Conservation (phyloP, 2,329 filamentous ascomycete genomes). For the Phoma sp. region DNA sequence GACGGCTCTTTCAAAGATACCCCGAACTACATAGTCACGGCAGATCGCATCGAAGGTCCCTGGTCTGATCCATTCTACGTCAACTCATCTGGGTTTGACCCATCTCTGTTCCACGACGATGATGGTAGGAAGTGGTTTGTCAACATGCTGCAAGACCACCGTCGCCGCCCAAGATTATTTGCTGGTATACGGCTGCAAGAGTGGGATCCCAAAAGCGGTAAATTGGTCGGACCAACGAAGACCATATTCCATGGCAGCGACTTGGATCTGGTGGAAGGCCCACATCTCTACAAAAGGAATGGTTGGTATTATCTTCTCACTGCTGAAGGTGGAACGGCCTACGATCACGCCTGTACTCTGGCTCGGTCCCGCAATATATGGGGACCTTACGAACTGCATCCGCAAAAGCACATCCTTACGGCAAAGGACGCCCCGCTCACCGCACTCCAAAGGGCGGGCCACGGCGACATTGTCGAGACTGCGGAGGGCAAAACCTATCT, state of each 20-base stretch:
- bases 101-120: slow-evolving; percentile 50
- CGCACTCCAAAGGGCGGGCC: slow-evolving; percentile 45
- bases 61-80: slow-evolving; percentile 68
- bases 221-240: slow-evolving; percentile 63
- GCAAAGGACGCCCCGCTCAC: slow-evolving; percentile 46
- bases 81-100: slow-evolving; percentile 70
- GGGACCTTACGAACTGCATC: slow-evolving; percentile 53
- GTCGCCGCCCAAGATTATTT: slow-evolving; percentile 52
- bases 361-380: slow-evolving; percentile 49
- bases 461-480: slow-evolving; percentile 49
- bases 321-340: slow-evolving; percentile 51
- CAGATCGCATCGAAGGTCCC: slow-evolving; percentile 60
- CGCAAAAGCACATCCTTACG: slow-evolving; percentile 53
- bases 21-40: slow-evolving; percentile 68
- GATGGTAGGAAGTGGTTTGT: slow-evolving; percentile 48
- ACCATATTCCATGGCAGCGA: slow-evolving; percentile 63
- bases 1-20: slow-evolving; percentile 71
- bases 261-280: slow-evolving; percentile 52
- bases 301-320: slow-evolving; percentile 48
- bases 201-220: slow-evolving; percentile 59
- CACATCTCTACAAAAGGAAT: slow-evolving; percentile 48
- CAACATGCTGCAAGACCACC: slow-evolving; percentile 49
- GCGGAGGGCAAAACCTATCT: slow-evolving; percentile 44
- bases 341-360: slow-evolving; percentile 51
- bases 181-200: slow-evolving; percentile 67